Evolutionary conservation across 78 protist genomes (phyloP).

Genomic region (Dictyostelium capitatum): DNA sequence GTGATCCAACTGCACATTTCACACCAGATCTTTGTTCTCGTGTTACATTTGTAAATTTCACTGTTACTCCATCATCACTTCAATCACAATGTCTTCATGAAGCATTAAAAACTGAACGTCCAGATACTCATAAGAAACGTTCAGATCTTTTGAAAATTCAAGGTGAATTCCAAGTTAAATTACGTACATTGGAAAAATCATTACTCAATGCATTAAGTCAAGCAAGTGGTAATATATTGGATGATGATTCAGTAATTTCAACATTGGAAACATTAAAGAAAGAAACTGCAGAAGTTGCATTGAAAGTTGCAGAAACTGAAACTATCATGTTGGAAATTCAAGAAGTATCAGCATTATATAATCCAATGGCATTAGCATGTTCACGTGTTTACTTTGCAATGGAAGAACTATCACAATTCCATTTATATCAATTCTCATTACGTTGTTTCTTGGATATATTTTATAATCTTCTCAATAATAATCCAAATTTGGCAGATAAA

Average conservation of each 20-base stretch:
- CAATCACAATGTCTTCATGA: conserved; percentile 83
- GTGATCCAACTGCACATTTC: conserved; percentile 94
- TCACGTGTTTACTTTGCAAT: conserved; percentile 92
- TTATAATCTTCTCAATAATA: conserved; percentile 72
- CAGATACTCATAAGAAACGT: conserved; percentile 93
- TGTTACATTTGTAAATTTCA: conserved; percentile 97
- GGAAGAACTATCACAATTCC: conserved; percentile 90
- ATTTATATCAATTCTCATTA: conserved; percentile 96
- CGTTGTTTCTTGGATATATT: conserved; percentile 92
- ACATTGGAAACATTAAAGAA: conserved; percentile 92
- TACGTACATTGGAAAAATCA: conserved; percentile 93
- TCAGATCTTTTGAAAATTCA: conserved; percentile 92
- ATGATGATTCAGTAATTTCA: conserved; percentile 93
- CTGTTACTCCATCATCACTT: conserved; percentile 93
- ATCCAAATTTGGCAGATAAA: conserved; percentile 42
- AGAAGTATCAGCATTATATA: conserved; percentile 81
- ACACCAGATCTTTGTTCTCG: conserved; percentile 97
- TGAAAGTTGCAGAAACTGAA: conserved; percentile 90
- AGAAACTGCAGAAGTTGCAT: conserved; percentile 87
- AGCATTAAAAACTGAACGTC: conserved; percentile 86
- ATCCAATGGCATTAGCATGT: conserved; percentile 88
- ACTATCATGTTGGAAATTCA: conserved; percentile 83
- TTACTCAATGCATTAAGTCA: conserved; percentile 91
- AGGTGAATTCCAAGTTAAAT: conserved; percentile 94
- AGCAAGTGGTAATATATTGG: conserved; percentile 92